Base-by-base conservation (phyloP, 2,329 filamentous ascomycete genomes). In the Bipolaris cookei region DNA sequence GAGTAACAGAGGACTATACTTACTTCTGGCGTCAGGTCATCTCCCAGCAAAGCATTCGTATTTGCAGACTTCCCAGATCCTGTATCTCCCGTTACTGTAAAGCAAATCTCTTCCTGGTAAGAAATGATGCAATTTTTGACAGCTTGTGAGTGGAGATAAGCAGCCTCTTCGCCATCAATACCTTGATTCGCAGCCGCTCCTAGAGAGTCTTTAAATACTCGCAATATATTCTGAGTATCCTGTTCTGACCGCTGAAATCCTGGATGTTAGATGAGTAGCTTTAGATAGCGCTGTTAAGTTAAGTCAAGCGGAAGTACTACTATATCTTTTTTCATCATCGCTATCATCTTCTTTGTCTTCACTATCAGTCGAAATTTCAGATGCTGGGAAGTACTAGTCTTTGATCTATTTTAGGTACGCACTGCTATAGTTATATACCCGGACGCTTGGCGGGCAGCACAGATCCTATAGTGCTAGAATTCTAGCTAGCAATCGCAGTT, bases 31-130 rank as follows among this genome's bases (percentile, higher is more conserved):
- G 30, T 56, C 39, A 30, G 30, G 30, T 25, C 55, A 11, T 21
- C 64, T 11, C 51, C 66, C 10, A 67, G 38, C 20, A 68, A 44
- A 23, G 61, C 47, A 25, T 68, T 68, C 4, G 59, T 34, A 1
- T 52, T 16, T 2, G 63, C 59, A 28, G 66, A 68, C 34, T 68
- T 68, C 14, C 63, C 66, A 14, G 51, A 44, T 14, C 64, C 64
- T 37, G 62, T 58, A 23, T 65, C 63, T 16, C 66, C 64, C n/a
- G 58, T 35, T 1, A 68, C 44, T 32, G 58, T 60, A 3, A 68
- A 44, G 0, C 53, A 56, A 3, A 64, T 28, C 0, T 46, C 35
- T 10, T 43, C 13, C 13, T 55, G 49, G 21, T 63, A 62, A 0
- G 18, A 2, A 10, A 60, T 53, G 3, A 43, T 20, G 1, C 20